Evolutionary conservation across 495 filamentous ascomycete genomes (phyloP), one percentile per base, ranked within the genome.

Genomic region (Penicilliopsis zonata): DNA sequence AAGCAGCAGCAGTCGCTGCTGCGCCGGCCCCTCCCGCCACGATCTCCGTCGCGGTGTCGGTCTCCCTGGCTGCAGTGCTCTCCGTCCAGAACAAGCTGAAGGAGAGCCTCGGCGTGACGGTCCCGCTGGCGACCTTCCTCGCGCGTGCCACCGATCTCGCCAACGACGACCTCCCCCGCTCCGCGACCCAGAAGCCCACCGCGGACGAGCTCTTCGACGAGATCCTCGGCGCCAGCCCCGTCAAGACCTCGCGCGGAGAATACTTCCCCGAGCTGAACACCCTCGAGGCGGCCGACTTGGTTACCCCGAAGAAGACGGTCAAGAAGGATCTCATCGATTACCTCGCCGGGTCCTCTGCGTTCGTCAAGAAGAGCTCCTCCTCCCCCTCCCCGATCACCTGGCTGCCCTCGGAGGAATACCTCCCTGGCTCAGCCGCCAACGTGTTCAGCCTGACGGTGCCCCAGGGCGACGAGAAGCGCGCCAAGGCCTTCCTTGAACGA

Each of bases 41-140:
- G 44, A 39, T 54, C 47, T 50, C 62, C 31, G 43, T 56, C 13
- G 70, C 80, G 2, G 46, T 93, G 2, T 70, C 86, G 0, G 67
- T 96, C 25, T 87, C 83, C 3, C 62, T 98, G 33, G 67, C 69
- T 4, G 73, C 78, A 2, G 85, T 93, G 4, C 55, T 84, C 13
- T 74, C 80, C 34, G 76, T 77, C 5, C 90, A 96, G 63, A 74
- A 74, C 52, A 78, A 78, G 46, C 65, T 95, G 34, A 70, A 92
- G 37, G 55, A 73, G 20, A 73, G 68, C 13, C 62, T 94, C 21
- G 83, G 82, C 27, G 67, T 90, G 18, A 80, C 74, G 24, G 64
- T 94, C 14, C 86, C 90, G 3, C 58, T 96, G 2, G 86, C 84
- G 3, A 84, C 80, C 1, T 94, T 95, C 61, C 72, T 98, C 42